Conservation (phyloP, 192 early-diverging fungal species). For the Rhizoclosmatium sp. region DNA sequence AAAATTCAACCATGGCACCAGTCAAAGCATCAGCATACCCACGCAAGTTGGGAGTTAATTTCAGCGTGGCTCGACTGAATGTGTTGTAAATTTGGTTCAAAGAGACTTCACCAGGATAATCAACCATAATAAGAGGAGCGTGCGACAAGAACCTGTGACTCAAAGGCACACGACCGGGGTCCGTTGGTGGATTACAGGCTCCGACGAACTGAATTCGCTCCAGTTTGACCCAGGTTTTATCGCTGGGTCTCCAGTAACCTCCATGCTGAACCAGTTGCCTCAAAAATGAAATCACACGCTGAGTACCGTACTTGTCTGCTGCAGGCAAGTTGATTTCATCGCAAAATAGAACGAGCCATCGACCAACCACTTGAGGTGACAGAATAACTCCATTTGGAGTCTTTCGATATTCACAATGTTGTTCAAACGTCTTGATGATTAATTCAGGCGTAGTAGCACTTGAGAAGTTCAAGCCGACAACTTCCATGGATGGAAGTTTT, state of each 20-base stretch:
- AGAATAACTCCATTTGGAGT: constrained; percentile 90
- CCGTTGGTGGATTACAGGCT: constrained; percentile 99
- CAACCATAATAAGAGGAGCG: constrained; percentile 96
- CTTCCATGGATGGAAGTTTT: constrained; percentile 93
- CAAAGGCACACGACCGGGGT: constrained; percentile 96
- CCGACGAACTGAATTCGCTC: constrained; percentile 99
- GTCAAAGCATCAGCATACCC: constrained; percentile 93
- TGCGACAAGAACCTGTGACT: constrained; percentile 97
- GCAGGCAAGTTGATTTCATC: constrained; percentile 99
- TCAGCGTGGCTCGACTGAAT: constrained; percentile 91
- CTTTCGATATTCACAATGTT: constrained; percentile 97
- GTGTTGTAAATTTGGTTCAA: constrained; percentile 96
- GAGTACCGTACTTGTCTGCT: constrained; percentile 95
- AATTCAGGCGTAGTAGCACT: constrained; percentile 96
- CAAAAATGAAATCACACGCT: constrained; percentile 96
- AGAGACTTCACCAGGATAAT: constrained; percentile 94
- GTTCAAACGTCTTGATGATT: constrained; percentile 94
- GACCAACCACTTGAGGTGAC: constrained; percentile 80
- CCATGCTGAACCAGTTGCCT: constrained; percentile 93
- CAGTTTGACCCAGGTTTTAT: constrained; percentile 92
- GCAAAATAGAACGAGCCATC: constrained; percentile 99
- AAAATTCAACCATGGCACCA: constrained; percentile 97
- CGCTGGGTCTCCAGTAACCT: constrained; percentile 94
- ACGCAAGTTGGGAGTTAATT: constrained; percentile 87
- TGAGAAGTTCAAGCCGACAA: constrained; percentile 98